A percentile compares a stretch with the other conserved stretches of the same genome.
Evolutionary conservation across 768 basidiomycete genomes (phyloP).

Genomic region (Crassisporium funariophilum): DNA sequence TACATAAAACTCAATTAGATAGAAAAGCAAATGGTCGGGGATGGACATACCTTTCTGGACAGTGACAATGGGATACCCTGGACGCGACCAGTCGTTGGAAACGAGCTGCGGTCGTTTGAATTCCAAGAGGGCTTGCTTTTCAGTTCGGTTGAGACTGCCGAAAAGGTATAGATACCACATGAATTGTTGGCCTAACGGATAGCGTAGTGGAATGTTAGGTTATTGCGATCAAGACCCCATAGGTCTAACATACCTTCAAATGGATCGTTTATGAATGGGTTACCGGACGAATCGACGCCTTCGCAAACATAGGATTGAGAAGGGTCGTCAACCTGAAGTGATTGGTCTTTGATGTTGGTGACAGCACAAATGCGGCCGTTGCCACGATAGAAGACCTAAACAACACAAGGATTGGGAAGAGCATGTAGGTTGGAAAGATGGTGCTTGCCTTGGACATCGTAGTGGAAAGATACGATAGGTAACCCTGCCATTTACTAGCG

Average conservation of each 20-base stretch:
- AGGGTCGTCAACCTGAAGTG: conserved; percentile 19
- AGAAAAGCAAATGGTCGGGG: not conserved
- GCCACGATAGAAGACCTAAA: conserved; percentile 27
- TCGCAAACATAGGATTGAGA: conserved; percentile 25
- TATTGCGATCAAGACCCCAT: not conserved
- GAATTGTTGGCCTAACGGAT: conserved; percentile 21
- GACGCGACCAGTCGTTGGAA: conserved; percentile 18
- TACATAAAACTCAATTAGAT: not conserved
- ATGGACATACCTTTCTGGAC: conserved; percentile 21
- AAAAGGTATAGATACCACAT: conserved; percentile 25
- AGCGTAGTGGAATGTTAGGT: conserved; percentile 3
- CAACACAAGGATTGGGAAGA: no score
- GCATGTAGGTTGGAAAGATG: not conserved
- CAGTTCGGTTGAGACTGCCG: conserved; percentile 13
- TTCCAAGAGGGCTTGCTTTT: conserved; percentile 17
- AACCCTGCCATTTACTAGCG: conserved; percentile 18
- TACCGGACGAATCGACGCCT: conserved; percentile 18
- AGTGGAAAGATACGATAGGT: conserved; percentile 21
- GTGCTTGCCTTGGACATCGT: conserved; percentile 12
- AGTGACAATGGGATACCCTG: conserved; percentile 15
- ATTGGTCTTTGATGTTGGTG: conserved; percentile 20
- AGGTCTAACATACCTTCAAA: conserved; percentile 19
- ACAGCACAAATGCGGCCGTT: conserved; percentile 24
- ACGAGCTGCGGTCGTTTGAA: conserved; percentile 24
- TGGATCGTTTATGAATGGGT: conserved; percentile 22